Evolutionary conservation across 1,284 basidiomycete species (phyloP), one percentile per base, ranked within the genome.

Genomic region (Kalmanozyma brasiliensis): DNA sequence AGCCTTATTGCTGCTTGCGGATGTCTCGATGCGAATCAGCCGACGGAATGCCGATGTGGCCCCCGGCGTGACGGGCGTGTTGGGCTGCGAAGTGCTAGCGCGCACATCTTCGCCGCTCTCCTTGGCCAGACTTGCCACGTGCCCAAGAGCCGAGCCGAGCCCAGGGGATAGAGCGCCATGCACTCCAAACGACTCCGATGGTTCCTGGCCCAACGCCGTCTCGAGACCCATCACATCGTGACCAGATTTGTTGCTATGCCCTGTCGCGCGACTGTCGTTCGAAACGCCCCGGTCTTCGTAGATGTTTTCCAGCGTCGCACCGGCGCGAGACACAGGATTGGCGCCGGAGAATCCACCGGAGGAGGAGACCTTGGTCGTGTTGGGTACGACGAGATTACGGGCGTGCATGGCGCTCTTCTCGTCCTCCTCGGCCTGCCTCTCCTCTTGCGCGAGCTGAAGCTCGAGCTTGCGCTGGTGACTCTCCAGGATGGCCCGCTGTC

Each of bases 391-490:
- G 14, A 26, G 6, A 4, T 17, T 20, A n/a, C 23, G 20, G 13
- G 16, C 4, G 33, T 23, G 26, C 17, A 23, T 35, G 13, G 35
- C 34, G 4, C 22, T 9, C 11, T 16, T n/a, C 14, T 70, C 52
- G n/a, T 6, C 24, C 29, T 42, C 24, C 24, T 60, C 49, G n/a
- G 43, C 45, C 23, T 44, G 53, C 47, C 48, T 52, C n/a, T 57
- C 30, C 19, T 59, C 45, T 9, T 49, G 43, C 20, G 64, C 58
- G 2, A 73, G 34, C 26, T 66, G 46, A 22, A 49, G 32, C 26
- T 61, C 57, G 11, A 56, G 33, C 49, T 60, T 62, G 30, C 59
- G 55, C 33, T 62, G 62, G 17, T 60, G 52, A 52, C 59, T 66
- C 41, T 63, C 16, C 37, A 76, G 16, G 26, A 62, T 45, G 4